These are phyloP conservation scores for Aspergillus steynii DNA, from an alignment of 495 filamentous ascomycete genomes.

Conservation along the genomic window DNA sequence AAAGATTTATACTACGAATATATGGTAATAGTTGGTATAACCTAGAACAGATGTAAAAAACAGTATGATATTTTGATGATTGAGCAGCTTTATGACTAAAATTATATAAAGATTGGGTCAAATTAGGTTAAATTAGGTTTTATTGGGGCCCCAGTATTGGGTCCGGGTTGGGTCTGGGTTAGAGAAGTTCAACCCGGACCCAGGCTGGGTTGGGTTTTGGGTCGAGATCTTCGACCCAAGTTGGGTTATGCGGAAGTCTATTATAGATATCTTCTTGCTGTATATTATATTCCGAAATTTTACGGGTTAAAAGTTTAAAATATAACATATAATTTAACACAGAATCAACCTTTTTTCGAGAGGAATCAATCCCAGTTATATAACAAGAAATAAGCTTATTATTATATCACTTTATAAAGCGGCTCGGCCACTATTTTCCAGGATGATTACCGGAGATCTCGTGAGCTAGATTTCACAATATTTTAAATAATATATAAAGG, in stretches of 20 bases:
- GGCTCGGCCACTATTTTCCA: slow-evolving; percentile 1
- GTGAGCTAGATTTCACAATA: not conserved
- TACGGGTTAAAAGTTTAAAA: not conserved
- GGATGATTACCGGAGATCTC: not conserved
- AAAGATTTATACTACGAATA: slow-evolving; percentile 2
- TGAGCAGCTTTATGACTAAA: slow-evolving; percentile 7
- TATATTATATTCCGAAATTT: not conserved
- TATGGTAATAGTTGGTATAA: slow-evolving; percentile 1
- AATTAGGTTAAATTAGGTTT: slow-evolving; percentile 6
- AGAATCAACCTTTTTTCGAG: too few relatives aligned
- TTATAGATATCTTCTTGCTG: not conserved
- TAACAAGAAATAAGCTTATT: not conserved
- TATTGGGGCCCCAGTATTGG: slow-evolving; percentile 10
- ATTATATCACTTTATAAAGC: too few relatives aligned
- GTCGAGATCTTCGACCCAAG: too few relatives aligned
- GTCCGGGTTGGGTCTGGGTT: slow-evolving; percentile 9
- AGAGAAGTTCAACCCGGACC: too few relatives aligned
- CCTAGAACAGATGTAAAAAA: slow-evolving; percentile 7
- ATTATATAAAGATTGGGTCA: slow-evolving; percentile 6
- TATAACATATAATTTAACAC: not conserved
- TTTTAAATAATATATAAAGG: not conserved
- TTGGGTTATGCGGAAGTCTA: too few relatives aligned
- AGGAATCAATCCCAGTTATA: slow-evolving; percentile 5
- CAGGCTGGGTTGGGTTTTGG: too few relatives aligned
- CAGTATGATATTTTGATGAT: slow-evolving; percentile 2